Evolutionary conservation across 768 basidiomycete species (phyloP).

Genomic region (Cantharellus anzutake): DNA sequence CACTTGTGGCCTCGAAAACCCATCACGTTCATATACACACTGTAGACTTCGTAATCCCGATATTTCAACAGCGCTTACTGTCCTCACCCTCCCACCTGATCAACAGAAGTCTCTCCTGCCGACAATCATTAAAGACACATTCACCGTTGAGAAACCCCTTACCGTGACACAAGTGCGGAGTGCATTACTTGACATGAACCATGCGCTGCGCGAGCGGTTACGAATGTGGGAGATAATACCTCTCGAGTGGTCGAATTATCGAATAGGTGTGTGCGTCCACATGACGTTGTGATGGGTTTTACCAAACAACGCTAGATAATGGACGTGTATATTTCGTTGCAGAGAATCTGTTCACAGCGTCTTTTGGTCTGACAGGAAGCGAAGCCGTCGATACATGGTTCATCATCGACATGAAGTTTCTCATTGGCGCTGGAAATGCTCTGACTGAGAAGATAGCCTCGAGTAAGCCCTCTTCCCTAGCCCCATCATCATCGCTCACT

Average conservation of each 20-base stretch:
- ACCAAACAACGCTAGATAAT: constrained; percentile 28
- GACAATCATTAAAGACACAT: constrained; percentile 35
- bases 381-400: constrained; percentile 54
- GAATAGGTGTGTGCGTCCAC: constrained; percentile 30
- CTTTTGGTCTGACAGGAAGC: constrained; percentile 54
- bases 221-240: constrained; percentile 65
- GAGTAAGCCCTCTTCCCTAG: not conserved
- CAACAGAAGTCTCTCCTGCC: constrained; percentile 35
- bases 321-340: constrained; percentile 67
- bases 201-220: constrained; percentile 59
- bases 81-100: constrained; percentile 31
- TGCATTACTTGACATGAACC: constrained; percentile 54
- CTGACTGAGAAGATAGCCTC: not conserved
- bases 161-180: constrained; percentile 45
- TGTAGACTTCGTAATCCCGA: constrained; percentile 81
- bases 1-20: not conserved
- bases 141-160: constrained; percentile 25
- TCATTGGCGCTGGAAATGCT: constrained; percentile 39
- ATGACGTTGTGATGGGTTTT: constrained; percentile 9
- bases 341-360: constrained; percentile 51
- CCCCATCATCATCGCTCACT: not conserved
- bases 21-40: not conserved
- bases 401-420: constrained; percentile 28
- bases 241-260: constrained; percentile 51
- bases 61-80: constrained; percentile 75